Conservation (phyloP, 2,329 filamentous ascomycete genomes). For the Beauveria brongniartii region DNA sequence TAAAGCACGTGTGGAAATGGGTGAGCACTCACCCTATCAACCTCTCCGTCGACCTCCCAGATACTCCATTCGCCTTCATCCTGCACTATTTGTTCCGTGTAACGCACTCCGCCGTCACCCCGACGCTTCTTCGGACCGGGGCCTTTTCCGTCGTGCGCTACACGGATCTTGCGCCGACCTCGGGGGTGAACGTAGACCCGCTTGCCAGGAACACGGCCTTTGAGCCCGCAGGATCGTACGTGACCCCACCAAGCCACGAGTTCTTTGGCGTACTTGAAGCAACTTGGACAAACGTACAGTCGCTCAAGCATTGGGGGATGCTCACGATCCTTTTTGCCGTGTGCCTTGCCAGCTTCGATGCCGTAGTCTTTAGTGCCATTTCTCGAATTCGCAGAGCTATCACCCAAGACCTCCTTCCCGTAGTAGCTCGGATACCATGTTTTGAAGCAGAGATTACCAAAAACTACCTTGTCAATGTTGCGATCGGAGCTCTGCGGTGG, state of each 20-base stretch:
- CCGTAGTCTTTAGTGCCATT: constrained; percentile 21
- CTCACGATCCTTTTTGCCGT: constrained; percentile 28
- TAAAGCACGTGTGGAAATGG: neutral
- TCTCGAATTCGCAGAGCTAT: constrained; percentile 27
- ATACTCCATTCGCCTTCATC: constrained; percentile 73
- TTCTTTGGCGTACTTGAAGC: constrained; percentile 82
- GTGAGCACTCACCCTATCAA: constrained; percentile 54
- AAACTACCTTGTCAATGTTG: constrained; percentile 79
- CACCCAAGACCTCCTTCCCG: constrained; percentile 58
- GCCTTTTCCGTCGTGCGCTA: constrained; percentile 24
- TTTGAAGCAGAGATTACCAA: constrained; percentile 76
- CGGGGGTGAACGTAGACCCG: constrained; percentile 64
- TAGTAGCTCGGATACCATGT: constrained; percentile 95
- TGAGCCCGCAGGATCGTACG: constrained; percentile 47
- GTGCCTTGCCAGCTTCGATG: constrained; percentile 17
- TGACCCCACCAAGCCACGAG: constrained; percentile 51
- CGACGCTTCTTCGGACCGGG: constrained; percentile 30
- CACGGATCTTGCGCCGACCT: constrained; percentile 32
- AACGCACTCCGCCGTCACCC: constrained; percentile 27
- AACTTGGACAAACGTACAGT: constrained; percentile 83
- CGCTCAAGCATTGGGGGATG: constrained; percentile 47
- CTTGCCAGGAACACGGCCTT: constrained; percentile 49
- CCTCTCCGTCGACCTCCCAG: constrained; percentile 87
- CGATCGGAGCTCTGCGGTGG: constrained; percentile 46
- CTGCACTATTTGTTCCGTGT: constrained; percentile 36